Base-by-base conservation (phyloP, 139 green algal genomes). In the Chlamydomonas sp. region DNA sequence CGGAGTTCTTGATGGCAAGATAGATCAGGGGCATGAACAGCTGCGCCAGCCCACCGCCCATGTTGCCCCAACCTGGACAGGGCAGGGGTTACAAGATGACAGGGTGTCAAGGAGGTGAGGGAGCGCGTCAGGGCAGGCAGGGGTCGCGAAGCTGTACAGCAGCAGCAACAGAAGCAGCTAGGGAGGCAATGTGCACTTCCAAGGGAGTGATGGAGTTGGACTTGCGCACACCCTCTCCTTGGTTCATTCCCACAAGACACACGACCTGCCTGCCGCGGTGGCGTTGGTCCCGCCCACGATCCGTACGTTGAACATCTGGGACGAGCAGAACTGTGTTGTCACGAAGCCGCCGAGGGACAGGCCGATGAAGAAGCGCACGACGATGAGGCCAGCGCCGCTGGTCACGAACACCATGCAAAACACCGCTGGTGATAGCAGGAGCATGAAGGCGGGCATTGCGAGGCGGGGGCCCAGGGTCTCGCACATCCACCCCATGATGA, bases 41-140 rank as follows among this genome's bases (percentile, higher is more conserved):
- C 84, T 98, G 96, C 1, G 95, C 97, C n/a, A 96, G 81, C 68
- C 96, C 96, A 60, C 94, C 96, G 79, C 93, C 93, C 76, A 96
- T 89, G 91, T 98, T 98, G 78, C 96, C 96, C 96, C 95, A 97
- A 75, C 95, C 96, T 71, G 66, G 12, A n/a, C n/a, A n/a, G n/a
- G n/a, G n/a, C n/a, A n/a, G n/a, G n/a, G n/a, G n/a, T n/a, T n/a
- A n/a, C n/a, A n/a, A n/a, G n/a, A n/a, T n/a, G n/a, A n/a, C n/a
- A n/a, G n/a, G n/a, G n/a, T n/a, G n/a, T n/a, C n/a, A n/a, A n/a
- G n/a, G n/a, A n/a, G n/a, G n/a, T n/a, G n/a, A n/a, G n/a, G n/a
- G n/a, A n/a, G n/a, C n/a, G n/a, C n/a, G n/a, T n/a, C n/a, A n/a
- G n/a, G n/a, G n/a, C n/a, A n/a, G n/a, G n/a, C n/a, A n/a, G n/a